phyloP scores from a whole-genome alignment of 1,139 yeast genomes.

The Yamadazyma sp. region DNA sequence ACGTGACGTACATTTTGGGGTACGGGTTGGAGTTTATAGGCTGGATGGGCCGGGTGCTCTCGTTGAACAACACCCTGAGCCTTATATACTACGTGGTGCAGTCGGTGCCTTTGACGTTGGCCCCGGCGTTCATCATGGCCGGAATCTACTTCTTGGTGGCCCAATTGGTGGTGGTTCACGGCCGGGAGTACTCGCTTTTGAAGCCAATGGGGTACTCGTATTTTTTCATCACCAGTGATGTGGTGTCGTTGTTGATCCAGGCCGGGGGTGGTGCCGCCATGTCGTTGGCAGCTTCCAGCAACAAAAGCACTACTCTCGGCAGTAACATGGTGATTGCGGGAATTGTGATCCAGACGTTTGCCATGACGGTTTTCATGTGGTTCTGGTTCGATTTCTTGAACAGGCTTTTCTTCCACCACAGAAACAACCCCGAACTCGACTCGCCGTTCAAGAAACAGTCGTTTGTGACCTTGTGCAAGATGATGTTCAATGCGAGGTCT shows the following conservation, averaged over 20 bases:
- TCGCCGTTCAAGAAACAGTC: constrained; percentile 26
- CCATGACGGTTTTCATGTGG: constrained; percentile 63
- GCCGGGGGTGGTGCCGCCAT: constrained; percentile 80
- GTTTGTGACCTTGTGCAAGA: constrained; percentile 26
- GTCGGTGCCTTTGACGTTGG: constrained; percentile 68
- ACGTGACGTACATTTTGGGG: constrained; percentile 32
- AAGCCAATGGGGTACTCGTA: constrained; percentile 77
- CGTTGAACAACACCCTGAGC: constrained; percentile 43
- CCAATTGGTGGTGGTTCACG: constrained; percentile 69
- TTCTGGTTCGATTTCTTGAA: constrained; percentile 57
- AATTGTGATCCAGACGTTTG: constrained; percentile 70
- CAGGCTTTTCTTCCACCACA: constrained; percentile 40
- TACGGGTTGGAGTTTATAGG: constrained; percentile 53
- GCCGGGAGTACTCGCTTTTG: constrained; percentile 58
- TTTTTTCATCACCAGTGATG: constrained; percentile 65
- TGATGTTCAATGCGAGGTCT: constrained; percentile 28
- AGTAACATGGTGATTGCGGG: constrained; percentile 82
- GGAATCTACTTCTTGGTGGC: constrained; percentile 80
- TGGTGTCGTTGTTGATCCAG: constrained; percentile 69
- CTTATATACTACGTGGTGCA: constrained; percentile 58
- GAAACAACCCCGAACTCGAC: constrained; percentile 16
- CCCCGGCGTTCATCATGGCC: constrained; percentile 89
- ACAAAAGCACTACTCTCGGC: constrained; percentile 49
- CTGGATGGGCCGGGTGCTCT: constrained; percentile 60
- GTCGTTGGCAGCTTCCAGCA: constrained; percentile 48